These are phyloP conservation scores for Yamadazyma diddensiae DNA, from an alignment of 1,139 yeast genomes.

Conservation along the genomic window DNA sequence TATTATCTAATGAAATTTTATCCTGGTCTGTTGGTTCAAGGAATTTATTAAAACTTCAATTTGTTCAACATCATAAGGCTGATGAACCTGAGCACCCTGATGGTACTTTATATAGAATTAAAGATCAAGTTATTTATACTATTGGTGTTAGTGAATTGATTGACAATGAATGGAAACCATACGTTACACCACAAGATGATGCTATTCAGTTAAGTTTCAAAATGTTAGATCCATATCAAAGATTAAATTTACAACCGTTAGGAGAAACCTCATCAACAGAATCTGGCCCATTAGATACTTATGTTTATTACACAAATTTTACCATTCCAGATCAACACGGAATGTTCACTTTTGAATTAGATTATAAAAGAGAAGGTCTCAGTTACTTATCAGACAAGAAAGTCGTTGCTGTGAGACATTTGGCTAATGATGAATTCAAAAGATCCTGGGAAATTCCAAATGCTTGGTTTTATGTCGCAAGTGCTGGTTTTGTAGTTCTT, in stretches of 20 bases:
- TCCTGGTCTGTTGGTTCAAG: conserved; percentile 77
- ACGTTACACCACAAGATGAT: conserved; percentile 37
- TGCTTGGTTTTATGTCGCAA: conserved; percentile 84
- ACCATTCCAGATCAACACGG: conserved; percentile 95
- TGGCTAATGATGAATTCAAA: conserved; percentile 93
- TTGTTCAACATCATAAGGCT: conserved; percentile 51
- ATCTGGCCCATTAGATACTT: conserved; percentile 33
- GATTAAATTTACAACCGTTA: conserved; percentile 55
- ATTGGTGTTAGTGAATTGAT: conserved; percentile 67
- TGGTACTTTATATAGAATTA: conserved; percentile 62
- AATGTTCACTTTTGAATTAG: conserved; percentile 81
- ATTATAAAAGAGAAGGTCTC: conserved; percentile 79
- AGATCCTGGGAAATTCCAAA: conserved; percentile 92
- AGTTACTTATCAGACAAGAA: conserved; percentile 63
- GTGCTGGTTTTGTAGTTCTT: conserved; percentile 64
- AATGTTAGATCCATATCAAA: conserved; percentile 94
- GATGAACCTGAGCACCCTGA: conserved; percentile 38
- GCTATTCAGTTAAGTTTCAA: conserved; percentile 80
- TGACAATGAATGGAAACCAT: conserved; percentile 70
- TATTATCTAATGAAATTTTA: conserved; percentile 52
- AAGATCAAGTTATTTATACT: conserved; percentile 63
- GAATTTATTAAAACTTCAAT: conserved; percentile 58
- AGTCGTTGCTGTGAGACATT: conserved; percentile 84
- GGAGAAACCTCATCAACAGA: conserved; percentile 42
- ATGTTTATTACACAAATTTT: conserved; percentile 45